These are phyloP conservation scores for Nephelium lappaceum DNA, from an alignment of 345 rosid species.

Conservation along the genomic window DNA sequence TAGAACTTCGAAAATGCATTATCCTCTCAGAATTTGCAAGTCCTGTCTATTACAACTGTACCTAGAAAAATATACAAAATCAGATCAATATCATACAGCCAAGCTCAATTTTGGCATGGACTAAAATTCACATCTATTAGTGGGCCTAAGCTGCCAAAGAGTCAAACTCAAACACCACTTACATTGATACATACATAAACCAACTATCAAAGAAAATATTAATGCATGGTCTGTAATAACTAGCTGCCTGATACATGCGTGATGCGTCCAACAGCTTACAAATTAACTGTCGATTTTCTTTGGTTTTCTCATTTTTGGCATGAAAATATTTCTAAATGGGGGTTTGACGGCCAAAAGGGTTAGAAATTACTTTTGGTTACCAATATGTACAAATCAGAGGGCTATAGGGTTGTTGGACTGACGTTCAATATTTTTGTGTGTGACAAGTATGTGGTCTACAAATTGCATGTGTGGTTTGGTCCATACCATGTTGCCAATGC, in stretches of 20 bases:
- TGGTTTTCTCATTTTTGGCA: not conserved
- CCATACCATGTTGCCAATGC: not conserved
- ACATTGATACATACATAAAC: not conserved
- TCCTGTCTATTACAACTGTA: not conserved
- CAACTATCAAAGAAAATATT: too few species aligned
- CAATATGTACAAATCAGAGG: conserved; percentile 1
- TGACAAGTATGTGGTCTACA: not conserved
- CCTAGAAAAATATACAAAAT: not conserved
- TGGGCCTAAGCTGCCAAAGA: conserved; percentile 1
- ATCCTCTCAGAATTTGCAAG: not conserved
- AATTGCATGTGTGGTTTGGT: not conserved
- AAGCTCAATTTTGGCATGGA: conserved; percentile 4
- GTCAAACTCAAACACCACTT: not conserved
- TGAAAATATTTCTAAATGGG: not conserved
- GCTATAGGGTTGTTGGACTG: not conserved
- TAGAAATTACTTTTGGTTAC: not conserved
- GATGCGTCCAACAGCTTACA: not conserved
- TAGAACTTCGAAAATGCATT: too few species aligned
- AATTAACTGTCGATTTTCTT: not conserved
- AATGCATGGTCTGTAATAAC: not conserved
- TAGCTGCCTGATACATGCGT: not conserved
- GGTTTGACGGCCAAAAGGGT: not conserved
- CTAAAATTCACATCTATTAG: not conserved
- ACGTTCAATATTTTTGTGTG: not conserved
- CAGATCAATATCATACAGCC: conserved; percentile 12